phyloP scores from a whole-genome alignment of 768 basidiomycete species.

The Rubroboletus satanas region DNA sequence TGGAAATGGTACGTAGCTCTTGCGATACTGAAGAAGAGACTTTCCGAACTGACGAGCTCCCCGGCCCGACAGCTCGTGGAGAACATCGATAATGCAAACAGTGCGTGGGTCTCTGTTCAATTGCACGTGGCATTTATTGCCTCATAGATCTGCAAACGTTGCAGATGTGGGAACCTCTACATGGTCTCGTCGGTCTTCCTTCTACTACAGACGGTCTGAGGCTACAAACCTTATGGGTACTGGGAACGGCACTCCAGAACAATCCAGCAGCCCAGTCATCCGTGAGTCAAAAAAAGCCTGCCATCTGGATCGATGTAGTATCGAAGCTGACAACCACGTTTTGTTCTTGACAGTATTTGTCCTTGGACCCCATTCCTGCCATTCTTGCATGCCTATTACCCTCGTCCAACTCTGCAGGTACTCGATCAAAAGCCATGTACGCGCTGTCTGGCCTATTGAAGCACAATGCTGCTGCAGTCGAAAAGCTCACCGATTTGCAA shows the following conservation, averaged over 20 bases:
- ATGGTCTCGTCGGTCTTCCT: slow-evolving; percentile 54
- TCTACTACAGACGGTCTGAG: slow-evolving; percentile 57
- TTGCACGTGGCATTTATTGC: background rate
- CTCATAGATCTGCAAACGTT: slow-evolving; percentile 66
- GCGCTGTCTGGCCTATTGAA: slow-evolving; percentile 74
- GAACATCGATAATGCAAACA: slow-evolving; percentile 87
- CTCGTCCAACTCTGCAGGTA: slow-evolving; percentile 46
- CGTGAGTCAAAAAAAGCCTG: slow-evolving; percentile 40
- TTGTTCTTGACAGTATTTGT: slow-evolving; percentile 46
- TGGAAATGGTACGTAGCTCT: slow-evolving; percentile 69
- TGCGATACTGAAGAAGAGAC: background rate
- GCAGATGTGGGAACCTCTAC: slow-evolving; percentile 75
- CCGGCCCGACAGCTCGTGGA: slow-evolving; percentile 61
- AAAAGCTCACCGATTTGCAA: slow-evolving; percentile 41
- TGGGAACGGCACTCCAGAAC: slow-evolving; percentile 87
- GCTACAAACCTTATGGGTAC: slow-evolving; percentile 74
- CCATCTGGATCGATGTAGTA: background rate
- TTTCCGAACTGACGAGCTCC: background rate
- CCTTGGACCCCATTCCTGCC: slow-evolving; percentile 60
- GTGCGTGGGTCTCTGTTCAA: slow-evolving; percentile 26
- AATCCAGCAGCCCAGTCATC: slow-evolving; percentile 80
- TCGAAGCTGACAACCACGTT: background rate
- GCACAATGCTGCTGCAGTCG: slow-evolving; percentile 68
- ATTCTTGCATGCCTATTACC: slow-evolving; percentile 61
- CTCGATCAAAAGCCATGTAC: slow-evolving; percentile 80